phyloP scores from a whole-genome alignment of 1,139 yeast species.

The Lodderomyces parapsilosis region DNA sequence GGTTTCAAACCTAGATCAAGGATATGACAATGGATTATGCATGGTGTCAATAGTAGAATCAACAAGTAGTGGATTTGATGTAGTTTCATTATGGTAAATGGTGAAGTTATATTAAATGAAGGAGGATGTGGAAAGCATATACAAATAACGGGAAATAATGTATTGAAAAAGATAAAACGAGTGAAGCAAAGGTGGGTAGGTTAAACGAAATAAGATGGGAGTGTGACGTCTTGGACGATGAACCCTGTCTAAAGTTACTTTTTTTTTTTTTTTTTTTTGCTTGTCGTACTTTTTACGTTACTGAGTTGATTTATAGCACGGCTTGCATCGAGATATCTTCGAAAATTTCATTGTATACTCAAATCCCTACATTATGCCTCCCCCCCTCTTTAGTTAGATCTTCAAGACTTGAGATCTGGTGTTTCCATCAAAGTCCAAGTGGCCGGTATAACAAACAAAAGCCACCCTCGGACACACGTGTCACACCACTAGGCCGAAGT shows the following conservation, averaged over 20 bases:
- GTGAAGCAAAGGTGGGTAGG: background rate
- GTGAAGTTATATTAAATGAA: background rate
- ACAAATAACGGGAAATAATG: background rate
- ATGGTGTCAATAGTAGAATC: constrained; percentile 1
- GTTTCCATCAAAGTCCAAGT: too few relatives aligned
- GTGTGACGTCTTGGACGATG: too few relatives aligned
- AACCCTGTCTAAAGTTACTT: too few relatives aligned
- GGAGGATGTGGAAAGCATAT: background rate
- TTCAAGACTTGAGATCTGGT: too few relatives aligned
- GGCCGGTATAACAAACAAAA: too few relatives aligned
- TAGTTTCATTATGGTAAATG: background rate
- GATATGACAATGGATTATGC: background rate
- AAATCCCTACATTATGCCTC: too few relatives aligned
- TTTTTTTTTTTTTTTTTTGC: background rate
- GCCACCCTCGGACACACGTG: too few relatives aligned
- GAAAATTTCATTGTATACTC: too few relatives aligned
- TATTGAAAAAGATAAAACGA: background rate
- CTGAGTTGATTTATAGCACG: background rate
- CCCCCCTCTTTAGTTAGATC: too few relatives aligned
- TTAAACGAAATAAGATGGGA: too few relatives aligned
- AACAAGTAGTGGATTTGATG: background rate
- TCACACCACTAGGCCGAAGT: too few relatives aligned
- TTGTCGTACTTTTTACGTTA: background rate
- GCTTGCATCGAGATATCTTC: background rate
- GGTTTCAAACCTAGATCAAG: constrained; percentile 16